Evolutionary conservation across 768 basidiomycete species (phyloP).

Genomic region (Podaxis sp.): DNA sequence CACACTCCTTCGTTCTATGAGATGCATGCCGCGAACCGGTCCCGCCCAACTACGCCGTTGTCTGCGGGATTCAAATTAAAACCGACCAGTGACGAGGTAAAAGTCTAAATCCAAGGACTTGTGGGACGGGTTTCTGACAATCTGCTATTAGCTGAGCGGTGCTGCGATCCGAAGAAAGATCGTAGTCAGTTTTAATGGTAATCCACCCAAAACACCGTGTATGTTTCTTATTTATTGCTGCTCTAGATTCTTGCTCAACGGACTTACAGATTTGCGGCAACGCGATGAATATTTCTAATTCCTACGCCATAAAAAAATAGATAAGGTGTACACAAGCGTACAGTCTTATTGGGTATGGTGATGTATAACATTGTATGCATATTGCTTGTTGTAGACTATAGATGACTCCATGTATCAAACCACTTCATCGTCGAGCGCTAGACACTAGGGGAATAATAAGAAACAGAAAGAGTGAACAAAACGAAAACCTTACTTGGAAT

Average conservation of each 20-base stretch:
- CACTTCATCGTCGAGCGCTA: slow-evolving; percentile 32
- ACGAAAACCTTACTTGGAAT: slow-evolving; percentile 74
- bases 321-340: not conserved
- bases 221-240: not conserved
- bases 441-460: slow-evolving; percentile 31
- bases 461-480: not conserved
- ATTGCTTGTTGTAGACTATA: not conserved
- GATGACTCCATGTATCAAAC: not conserved
- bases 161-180: slow-evolving; percentile 35
- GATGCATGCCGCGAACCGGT: slow-evolving; percentile 28
- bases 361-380: not conserved
- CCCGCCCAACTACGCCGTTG: slow-evolving; percentile 16
- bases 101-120: not conserved
- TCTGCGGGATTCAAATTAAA: not conserved
- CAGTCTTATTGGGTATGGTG: not conserved
- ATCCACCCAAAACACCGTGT: slow-evolving; percentile 12
- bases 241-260: not conserved
- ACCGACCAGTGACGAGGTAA: slow-evolving; percentile 9
- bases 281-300: slow-evolving; percentile 3
- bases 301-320: not conserved
- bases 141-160: slow-evolving; percentile 26
- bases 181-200: slow-evolving; percentile 30
- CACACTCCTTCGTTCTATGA: slow-evolving; percentile 33
- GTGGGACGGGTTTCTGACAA: not conserved
- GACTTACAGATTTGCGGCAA: not conserved